These are phyloP conservation scores for Miscanthus lutarioriparius DNA, from an alignment of 176 grass and related monocot species.

Conservation along the genomic window DNA sequence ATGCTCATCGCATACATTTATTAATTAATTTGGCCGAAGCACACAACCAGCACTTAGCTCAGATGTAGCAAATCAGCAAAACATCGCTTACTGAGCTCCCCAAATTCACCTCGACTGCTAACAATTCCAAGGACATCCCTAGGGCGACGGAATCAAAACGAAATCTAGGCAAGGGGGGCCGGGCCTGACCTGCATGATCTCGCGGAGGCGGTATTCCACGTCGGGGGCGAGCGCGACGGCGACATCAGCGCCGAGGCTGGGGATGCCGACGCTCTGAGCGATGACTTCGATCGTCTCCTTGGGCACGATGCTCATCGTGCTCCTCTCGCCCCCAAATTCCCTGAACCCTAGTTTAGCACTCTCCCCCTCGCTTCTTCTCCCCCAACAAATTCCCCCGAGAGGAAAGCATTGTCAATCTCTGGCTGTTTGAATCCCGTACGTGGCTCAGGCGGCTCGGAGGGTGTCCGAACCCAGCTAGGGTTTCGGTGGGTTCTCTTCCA, in stretches of 20 bases:
- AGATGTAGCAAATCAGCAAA: neutral
- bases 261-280: constrained; percentile 82
- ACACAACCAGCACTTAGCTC: neutral
- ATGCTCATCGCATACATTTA: neutral
- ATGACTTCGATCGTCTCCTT: constrained; percentile 96
- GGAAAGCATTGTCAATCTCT: neutral
- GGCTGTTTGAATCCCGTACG: too few relatives aligned
- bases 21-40: neutral
- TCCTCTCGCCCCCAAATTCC: neutral
- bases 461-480: too few relatives aligned
- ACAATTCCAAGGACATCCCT: neutral
- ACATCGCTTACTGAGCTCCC: neutral
- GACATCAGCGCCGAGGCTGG: constrained; percentile 73
- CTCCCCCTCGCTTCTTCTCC: neutral
- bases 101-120: neutral
- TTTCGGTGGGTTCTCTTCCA: too few relatives aligned
- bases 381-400: neutral
- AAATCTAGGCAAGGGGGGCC: neutral
- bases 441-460: too few relatives aligned
- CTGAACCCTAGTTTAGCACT: constrained; percentile 38
- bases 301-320: constrained; percentile 76
- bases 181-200: constrained; percentile 81
- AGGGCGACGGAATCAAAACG: neutral
- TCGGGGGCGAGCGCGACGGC: constrained; percentile 69
- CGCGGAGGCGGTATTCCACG: constrained; percentile 93